Percentiles rank a stretch among this genome's conserved stretches.
Evolutionary conservation across 1,139 yeast genomes (phyloP).

Genomic region (Meyerozyma athensensis): DNA sequence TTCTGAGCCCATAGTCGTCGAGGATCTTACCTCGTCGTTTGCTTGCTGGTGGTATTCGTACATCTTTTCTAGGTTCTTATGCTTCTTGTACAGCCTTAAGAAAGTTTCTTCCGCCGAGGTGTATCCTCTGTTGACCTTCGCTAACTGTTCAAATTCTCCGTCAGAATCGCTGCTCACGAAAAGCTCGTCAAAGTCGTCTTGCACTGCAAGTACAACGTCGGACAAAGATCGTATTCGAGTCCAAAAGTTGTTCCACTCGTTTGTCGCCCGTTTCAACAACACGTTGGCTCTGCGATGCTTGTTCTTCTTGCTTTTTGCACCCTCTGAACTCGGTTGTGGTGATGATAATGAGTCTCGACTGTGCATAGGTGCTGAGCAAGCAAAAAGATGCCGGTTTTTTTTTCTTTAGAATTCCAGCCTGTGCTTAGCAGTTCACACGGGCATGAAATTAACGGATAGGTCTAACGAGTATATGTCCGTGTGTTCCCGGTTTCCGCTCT

Average conservation of each 20-base stretch:
- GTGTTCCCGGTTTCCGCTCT: too few relatives aligned
- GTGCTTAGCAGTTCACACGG: too few relatives aligned
- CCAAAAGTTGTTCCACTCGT: conserved; percentile 32
- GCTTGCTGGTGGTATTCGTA: conserved; percentile 19
- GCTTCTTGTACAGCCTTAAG: conserved; percentile 28
- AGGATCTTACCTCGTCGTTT: conserved; percentile 18
- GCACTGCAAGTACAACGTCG: conserved; percentile 38
- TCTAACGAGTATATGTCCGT: too few relatives aligned
- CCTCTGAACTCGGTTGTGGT: not conserved
- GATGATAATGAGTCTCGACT: not conserved
- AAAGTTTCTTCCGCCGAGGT: conserved; percentile 32
- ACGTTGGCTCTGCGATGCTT: conserved; percentile 14
- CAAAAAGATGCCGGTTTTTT: not conserved
- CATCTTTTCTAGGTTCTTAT: conserved; percentile 34
- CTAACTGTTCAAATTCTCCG: conserved; percentile 22
- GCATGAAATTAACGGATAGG: too few relatives aligned
- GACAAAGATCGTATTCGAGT: conserved; percentile 32
- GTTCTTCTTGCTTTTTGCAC: not conserved
- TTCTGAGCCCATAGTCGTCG: conserved; percentile 19
- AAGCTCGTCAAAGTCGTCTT: conserved; percentile 39
- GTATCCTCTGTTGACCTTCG: conserved; percentile 19
- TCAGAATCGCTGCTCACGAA: conserved; percentile 36
- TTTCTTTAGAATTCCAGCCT: too few relatives aligned
- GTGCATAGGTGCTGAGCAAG: not conserved
- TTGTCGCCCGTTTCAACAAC: conserved; percentile 30